phyloP scores from a whole-genome alignment of 768 basidiomycete genomes.

The Macrocybe gigantea region DNA sequence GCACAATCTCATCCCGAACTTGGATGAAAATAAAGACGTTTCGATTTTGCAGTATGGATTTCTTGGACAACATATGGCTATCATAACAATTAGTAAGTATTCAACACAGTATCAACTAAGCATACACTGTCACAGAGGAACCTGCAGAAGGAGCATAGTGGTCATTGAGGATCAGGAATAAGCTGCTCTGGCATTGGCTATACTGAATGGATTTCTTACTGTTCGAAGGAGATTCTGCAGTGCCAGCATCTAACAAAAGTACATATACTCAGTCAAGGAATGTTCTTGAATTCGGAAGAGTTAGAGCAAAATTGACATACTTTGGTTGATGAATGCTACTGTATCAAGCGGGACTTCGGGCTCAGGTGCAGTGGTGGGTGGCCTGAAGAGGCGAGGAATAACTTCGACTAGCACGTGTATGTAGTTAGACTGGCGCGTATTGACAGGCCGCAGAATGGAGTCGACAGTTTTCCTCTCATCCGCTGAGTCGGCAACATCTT shows the following conservation, averaged over 20 bases:
- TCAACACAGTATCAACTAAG: no score
- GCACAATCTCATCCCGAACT: no score
- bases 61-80: no score
- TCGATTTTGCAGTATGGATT: no score
- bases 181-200: neutral
- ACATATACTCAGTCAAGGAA: slow-evolving; percentile 3
- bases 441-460: neutral
- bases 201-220: slow-evolving; percentile 2
- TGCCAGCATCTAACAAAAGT: slow-evolving; percentile 1
- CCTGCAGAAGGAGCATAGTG: slow-evolving; percentile 2
- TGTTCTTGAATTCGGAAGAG: neutral
- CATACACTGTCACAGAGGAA: no score
- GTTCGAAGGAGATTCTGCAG: neutral
- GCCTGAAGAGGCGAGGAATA: neutral
- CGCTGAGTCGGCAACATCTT: neutral
- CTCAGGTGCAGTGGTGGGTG: neutral
- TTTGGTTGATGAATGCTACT: slow-evolving; percentile 1
- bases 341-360: neutral
- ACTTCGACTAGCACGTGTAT: slow-evolving; percentile 3
- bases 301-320: neutral
- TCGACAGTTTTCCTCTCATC: slow-evolving; percentile 4
- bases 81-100: no score
- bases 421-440: slow-evolving; percentile 4
- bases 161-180: slow-evolving; percentile 4
- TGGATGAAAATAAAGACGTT: no score